phyloP scores from a whole-genome alignment of 1,139 yeast species.

The Diutina catenulata region DNA sequence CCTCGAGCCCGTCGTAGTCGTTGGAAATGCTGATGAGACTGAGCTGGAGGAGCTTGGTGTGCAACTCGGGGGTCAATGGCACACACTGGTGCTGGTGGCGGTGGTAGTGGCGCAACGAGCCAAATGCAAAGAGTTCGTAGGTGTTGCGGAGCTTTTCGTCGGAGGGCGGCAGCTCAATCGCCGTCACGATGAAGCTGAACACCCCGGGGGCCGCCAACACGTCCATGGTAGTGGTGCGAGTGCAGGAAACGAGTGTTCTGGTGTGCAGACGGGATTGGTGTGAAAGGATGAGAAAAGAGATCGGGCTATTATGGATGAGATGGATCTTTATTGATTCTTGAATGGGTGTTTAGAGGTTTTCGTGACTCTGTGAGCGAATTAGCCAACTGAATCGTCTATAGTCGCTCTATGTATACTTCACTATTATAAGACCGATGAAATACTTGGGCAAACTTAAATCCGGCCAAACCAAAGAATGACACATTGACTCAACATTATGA shows the following conservation, averaged over 20 bases:
- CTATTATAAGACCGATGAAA: too few relatives aligned
- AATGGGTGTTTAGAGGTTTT: too few relatives aligned
- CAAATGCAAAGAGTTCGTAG: not conserved
- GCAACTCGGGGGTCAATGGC: not conserved
- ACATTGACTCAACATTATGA: too few relatives aligned
- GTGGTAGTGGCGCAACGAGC: not conserved
- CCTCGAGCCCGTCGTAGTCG: not conserved
- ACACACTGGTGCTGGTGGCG: not conserved
- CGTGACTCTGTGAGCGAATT: too few relatives aligned
- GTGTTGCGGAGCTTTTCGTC: not conserved
- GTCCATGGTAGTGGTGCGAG: not conserved
- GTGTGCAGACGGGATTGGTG: too few relatives aligned
- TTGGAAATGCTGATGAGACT: not conserved
- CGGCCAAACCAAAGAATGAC: too few relatives aligned
- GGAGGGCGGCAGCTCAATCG: not conserved
- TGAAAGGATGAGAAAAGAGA: too few relatives aligned
- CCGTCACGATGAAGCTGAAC: not conserved
- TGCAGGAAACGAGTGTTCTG: not conserved
- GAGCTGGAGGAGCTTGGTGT: not conserved
- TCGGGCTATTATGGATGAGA: too few relatives aligned
- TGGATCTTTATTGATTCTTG: too few relatives aligned
- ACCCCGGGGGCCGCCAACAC: not conserved
- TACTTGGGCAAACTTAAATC: too few relatives aligned
- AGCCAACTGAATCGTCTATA: too few relatives aligned
- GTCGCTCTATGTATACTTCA: too few relatives aligned